These are phyloP conservation scores for Chloris gayana DNA, from an alignment of 176 grass and related monocot genomes.

Conservation along the genomic window DNA sequence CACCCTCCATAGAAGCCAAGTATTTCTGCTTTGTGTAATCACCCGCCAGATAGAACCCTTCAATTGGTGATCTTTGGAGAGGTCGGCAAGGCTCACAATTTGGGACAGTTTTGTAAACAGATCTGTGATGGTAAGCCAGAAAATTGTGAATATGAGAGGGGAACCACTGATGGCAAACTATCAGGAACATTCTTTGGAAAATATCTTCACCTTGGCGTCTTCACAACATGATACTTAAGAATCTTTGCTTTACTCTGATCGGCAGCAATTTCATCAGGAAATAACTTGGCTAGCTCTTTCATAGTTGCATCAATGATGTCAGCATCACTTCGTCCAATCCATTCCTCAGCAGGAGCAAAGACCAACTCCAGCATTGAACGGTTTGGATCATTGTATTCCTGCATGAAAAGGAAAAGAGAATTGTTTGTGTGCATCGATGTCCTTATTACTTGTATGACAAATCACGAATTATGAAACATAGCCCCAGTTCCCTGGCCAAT, in stretches of 20 bases:
- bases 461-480: slow-evolving; percentile 5
- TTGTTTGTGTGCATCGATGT: background rate
- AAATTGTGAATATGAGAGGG: background rate
- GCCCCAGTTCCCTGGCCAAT: background rate
- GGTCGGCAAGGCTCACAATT: slow-evolving; percentile 86
- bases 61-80: slow-evolving; percentile 81
- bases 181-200: background rate
- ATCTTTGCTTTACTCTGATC: slow-evolving; percentile 96
- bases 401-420: slow-evolving; percentile 23
- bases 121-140: slow-evolving; percentile 54
- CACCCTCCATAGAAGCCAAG: slow-evolving; percentile 96
- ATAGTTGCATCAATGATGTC: slow-evolving; percentile 93
- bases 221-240: slow-evolving; percentile 88
- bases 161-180: slow-evolving; percentile 1
- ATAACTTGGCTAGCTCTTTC: slow-evolving; percentile 89
- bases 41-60: slow-evolving; percentile 89
- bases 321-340: slow-evolving; percentile 73
- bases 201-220: slow-evolving; percentile 78
- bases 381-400: slow-evolving; percentile 98
- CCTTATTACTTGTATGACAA: background rate
- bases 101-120: slow-evolving; percentile 92
- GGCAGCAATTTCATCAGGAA: slow-evolving; percentile 92
- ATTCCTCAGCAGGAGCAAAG: slow-evolving; percentile 96
- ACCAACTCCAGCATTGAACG: slow-evolving; percentile 95
- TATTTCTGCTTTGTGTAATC: slow-evolving; percentile 99